These are phyloP conservation scores for Clavariopsis aquatica DNA, from an alignment of 495 filamentous ascomycete species.

Conservation along the genomic window DNA sequence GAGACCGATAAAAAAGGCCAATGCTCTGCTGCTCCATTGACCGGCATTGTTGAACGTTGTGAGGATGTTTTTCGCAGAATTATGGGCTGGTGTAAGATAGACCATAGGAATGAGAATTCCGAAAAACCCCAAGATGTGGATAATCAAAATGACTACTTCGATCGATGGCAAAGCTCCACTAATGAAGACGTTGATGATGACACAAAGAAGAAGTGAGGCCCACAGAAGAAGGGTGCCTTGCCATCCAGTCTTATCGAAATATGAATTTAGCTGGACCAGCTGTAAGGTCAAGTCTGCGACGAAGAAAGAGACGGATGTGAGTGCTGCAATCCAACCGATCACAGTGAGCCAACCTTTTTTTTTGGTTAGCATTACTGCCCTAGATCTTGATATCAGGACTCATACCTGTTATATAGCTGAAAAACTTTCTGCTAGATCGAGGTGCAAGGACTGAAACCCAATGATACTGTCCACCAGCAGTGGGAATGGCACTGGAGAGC, in stretches of 20 bases:
- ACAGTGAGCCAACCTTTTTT: constrained; percentile 57
- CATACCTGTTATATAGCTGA: constrained; percentile 33
- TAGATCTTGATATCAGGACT: background rate
- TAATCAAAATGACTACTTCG: constrained; percentile 59
- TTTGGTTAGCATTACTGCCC: constrained; percentile 26
- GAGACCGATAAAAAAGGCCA: constrained; percentile 60
- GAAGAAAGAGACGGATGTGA: constrained; percentile 57
- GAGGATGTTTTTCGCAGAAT: constrained; percentile 53
- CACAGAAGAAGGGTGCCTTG: constrained; percentile 61
- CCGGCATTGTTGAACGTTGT: constrained; percentile 56
- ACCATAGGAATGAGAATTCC: constrained; percentile 61
- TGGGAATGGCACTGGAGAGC: constrained; percentile 20
- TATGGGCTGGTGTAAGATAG: constrained; percentile 53
- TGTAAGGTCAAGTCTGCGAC: constrained; percentile 60
- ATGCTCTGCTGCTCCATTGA: constrained; percentile 55
- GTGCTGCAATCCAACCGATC: constrained; percentile 61
- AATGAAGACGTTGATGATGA: constrained; percentile 59
- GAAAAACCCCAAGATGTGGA: constrained; percentile 66
- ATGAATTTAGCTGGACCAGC: constrained; percentile 54
- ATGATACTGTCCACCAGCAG: constrained; percentile 43
- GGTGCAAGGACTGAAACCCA: constrained; percentile 38
- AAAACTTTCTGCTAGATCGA: constrained; percentile 23
- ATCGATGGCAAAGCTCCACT: constrained; percentile 57
- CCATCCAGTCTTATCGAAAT: constrained; percentile 54
- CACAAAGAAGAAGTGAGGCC: constrained; percentile 52